Evolutionary conservation across 345 rosid species (phyloP).

Genomic region (Cochlearia excelsa): DNA sequence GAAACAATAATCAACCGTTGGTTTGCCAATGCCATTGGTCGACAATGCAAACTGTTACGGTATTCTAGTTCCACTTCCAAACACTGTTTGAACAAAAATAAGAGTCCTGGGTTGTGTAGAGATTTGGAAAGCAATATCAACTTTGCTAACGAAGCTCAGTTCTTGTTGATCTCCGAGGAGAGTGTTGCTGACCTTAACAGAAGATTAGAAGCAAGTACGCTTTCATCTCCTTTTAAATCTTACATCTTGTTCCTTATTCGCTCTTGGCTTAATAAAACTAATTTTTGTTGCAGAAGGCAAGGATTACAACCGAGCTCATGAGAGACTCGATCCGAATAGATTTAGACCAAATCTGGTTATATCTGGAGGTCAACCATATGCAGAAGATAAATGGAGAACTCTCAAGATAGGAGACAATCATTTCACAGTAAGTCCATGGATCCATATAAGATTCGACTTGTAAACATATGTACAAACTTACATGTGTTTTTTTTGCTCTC

Average conservation of each 20-base stretch:
- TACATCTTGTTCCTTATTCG: conserved; percentile 8
- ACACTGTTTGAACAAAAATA: conserved; percentile 38
- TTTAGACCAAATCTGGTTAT: conserved; percentile 84
- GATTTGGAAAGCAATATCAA: conserved; percentile 56
- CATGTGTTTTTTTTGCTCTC: neutral
- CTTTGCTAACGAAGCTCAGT: conserved; percentile 92
- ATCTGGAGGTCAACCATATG: conserved; percentile 75
- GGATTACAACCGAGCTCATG: conserved; percentile 25
- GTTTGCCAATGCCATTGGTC: conserved; percentile 76
- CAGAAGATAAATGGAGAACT: conserved; percentile 79
- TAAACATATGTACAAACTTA: conserved; percentile 7
- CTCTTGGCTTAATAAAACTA: conserved; percentile 1
- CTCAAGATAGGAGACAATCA: conserved; percentile 54
- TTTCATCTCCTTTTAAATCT: conserved; percentile 4
- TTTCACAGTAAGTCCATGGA: conserved; percentile 54
- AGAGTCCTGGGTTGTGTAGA: conserved; percentile 52
- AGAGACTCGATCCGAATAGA: conserved; percentile 53
- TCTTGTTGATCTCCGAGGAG: conserved; percentile 75
- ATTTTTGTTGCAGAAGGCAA: conserved; percentile 37
- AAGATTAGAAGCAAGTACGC: conserved; percentile 59
- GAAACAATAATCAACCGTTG: conserved; percentile 58
- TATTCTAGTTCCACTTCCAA: conserved; percentile 40
- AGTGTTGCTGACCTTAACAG: conserved; percentile 72
- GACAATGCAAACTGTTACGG: conserved; percentile 65
- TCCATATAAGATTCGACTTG: neutral